These are phyloP conservation scores for Tolypocladium tundrense DNA, from an alignment of 2,329 filamentous ascomycete species.

Conservation along the genomic window DNA sequence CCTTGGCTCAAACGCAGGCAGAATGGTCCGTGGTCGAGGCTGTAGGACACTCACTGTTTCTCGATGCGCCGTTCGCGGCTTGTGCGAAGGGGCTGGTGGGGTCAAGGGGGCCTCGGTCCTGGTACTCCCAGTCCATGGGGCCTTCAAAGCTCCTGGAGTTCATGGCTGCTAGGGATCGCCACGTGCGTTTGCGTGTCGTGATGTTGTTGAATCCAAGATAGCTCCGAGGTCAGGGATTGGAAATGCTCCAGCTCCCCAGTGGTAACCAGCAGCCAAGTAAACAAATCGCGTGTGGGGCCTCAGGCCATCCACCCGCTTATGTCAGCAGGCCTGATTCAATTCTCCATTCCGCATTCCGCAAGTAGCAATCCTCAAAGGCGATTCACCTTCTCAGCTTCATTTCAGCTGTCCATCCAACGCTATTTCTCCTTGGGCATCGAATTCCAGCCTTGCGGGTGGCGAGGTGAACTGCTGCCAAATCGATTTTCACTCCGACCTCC, in stretches of 20 bases:
- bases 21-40: neutral
- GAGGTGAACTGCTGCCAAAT: neutral
- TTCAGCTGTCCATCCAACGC: neutral
- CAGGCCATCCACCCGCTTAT: slow-evolving; percentile 11
- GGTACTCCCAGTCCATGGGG: slow-evolving; percentile 59
- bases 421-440: neutral
- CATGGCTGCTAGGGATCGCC: slow-evolving; percentile 23
- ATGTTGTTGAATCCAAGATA: neutral
- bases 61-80: slow-evolving; percentile 29
- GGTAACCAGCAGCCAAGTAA: slow-evolving; percentile 22
- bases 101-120: slow-evolving; percentile 46
- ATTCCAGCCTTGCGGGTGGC: too few relatives aligned
- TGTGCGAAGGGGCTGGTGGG: slow-evolving; percentile 52
- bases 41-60: slow-evolving; percentile 27
- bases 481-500: neutral
- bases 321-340: slow-evolving; percentile 14
- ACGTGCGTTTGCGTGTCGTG: neutral
- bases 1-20: neutral
- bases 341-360: neutral
- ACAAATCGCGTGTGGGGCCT: slow-evolving; percentile 16
- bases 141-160: slow-evolving; percentile 47
- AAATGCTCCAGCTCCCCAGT: slow-evolving; percentile 9
- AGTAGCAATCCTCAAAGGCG: neutral
- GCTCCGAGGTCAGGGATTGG: neutral
- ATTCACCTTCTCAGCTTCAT: neutral